A percentile compares a stretch with the other conserved stretches of the same genome.
Evolutionary conservation across 768 basidiomycete species (phyloP).

Genomic region (Trichaptum fuscoviolaceum): DNA sequence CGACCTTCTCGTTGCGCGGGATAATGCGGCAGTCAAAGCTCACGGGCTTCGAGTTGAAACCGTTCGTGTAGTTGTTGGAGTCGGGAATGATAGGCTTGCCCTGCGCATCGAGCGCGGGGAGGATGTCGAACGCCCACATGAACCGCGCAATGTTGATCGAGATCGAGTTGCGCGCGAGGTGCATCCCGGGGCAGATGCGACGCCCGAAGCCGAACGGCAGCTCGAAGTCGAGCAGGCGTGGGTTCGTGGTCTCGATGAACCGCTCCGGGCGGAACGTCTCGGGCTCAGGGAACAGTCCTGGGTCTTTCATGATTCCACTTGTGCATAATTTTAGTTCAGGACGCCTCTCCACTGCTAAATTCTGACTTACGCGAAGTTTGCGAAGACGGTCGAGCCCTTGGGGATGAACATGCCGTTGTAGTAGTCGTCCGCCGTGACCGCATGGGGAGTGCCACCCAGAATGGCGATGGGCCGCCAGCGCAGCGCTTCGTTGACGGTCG

Average conservation of each 20-base stretch:
- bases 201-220: constrained; percentile 20
- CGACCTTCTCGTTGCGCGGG: not conserved
- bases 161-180: constrained; percentile 13
- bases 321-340: not conserved
- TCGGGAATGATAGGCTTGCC: constrained; percentile 1
- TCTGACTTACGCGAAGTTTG: constrained; percentile 20
- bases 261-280: constrained; percentile 20
- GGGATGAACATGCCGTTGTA: constrained; percentile 23
- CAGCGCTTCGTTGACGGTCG: constrained; percentile 28
- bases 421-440: constrained; percentile 16
- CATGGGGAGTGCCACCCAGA: constrained; percentile 21
- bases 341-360: too few relatives aligned
- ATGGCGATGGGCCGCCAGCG: constrained; percentile 19
- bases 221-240: constrained; percentile 12
- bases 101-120: constrained; percentile 5
- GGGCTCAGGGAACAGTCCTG: constrained; percentile 16
- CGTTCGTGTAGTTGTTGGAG: not conserved
- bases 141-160: constrained; percentile 13
- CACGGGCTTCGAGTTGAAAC: not conserved
- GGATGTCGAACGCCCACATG: constrained; percentile 18
- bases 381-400: constrained; percentile 20
- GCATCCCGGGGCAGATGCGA: constrained; percentile 16
- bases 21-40: constrained; percentile 2
- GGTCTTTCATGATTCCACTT: constrained; percentile 16
- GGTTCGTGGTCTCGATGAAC: constrained; percentile 15